These are phyloP conservation scores for Aspergillus saccharolyticus DNA, from an alignment of 495 filamentous ascomycete species.

Conservation along the genomic window DNA sequence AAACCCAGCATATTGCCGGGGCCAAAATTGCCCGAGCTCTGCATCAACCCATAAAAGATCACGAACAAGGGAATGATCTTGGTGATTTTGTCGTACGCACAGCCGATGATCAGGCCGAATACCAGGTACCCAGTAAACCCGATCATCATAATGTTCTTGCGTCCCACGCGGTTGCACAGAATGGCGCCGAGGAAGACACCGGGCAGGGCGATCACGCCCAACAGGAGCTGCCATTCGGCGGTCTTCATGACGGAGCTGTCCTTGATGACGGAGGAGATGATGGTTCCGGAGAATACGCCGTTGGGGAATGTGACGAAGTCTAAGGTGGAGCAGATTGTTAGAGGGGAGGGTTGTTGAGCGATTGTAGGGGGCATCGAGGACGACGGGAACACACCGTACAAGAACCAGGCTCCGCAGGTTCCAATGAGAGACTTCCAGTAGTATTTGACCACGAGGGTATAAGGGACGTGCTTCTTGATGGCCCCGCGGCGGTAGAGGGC, in stretches of 20 bases:
- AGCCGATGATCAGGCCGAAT: slow-evolving; percentile 2
- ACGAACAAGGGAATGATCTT: slow-evolving; percentile 2
- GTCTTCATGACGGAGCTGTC: slow-evolving; percentile 1
- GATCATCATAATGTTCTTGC: slow-evolving; percentile 2
- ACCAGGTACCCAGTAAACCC: background rate
- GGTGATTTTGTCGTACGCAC: slow-evolving; percentile 1
- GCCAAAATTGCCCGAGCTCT: background rate
- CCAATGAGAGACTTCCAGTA: slow-evolving; percentile 2
- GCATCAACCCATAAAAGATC: slow-evolving; percentile 2
- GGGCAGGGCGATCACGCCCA: background rate
- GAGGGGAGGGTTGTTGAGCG: background rate
- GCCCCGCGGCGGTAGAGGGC: slow-evolving; percentile 3
- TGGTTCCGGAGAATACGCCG: slow-evolving; percentile 1
- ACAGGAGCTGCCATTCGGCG: slow-evolving; percentile 3
- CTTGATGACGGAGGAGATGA: background rate
- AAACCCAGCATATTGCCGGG: background rate
- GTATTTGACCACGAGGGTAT: background rate
- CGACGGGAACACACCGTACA: background rate
- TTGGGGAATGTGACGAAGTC: slow-evolving; percentile 5
- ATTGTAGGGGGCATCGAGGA: background rate
- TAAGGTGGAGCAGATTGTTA: background rate
- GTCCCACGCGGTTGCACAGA: background rate
- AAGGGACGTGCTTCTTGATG: background rate
- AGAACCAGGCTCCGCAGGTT: slow-evolving; percentile 3
- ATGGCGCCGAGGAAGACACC: slow-evolving; percentile 1